Base-by-base conservation (phyloP, 257 asterid species). In the Solanum virginianum region DNA sequence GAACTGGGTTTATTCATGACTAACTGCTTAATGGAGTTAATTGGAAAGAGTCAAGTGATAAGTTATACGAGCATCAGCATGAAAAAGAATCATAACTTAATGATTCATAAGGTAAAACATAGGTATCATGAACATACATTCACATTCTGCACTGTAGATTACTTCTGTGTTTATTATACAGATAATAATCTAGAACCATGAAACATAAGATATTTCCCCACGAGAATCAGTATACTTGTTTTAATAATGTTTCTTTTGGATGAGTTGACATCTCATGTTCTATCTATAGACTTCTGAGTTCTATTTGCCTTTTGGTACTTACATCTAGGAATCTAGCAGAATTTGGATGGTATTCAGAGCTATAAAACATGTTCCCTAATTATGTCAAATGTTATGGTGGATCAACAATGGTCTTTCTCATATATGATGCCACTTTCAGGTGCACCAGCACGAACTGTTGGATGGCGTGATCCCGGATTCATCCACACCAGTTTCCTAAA, bases 391-490 rank as follows among this genome's bases (percentile, higher is more conserved):
- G 81, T 74, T 74, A 47, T n/a, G 81, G 41, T 47, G 62, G 62
- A 49, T 75, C 43, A 15, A 47, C 43, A 22, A 8, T 24, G 22
- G 24, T 51, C 10, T 49, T 49, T 24, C 82, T 81, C 72, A 81
- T 41, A 36, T 39, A 49, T 7, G 80, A 18, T 47, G 51, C 68
- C 55, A 51, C 56, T 89, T 89, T 87, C 86, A 96, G 99, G 98
- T 84, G 92, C 98, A 54, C 93, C 94, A 18, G 94, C 95, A n/a
- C 90, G 91, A 84, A 92, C 92, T 68, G 92, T 92, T 56, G 95
- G 95, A 68, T 91, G 95, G 95, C 93, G 93, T 71, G 92, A 91
- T 88, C 95, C 95, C 84, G 94, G 93, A 75, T 91, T 83, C 84
- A 92, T 91, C 57, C 95, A 92, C 57, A 92, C 95, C 10, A 85